Evolutionary conservation across 2,329 filamentous ascomycete genomes (phyloP).

Genomic region (Pleomassaria siparia): DNA sequence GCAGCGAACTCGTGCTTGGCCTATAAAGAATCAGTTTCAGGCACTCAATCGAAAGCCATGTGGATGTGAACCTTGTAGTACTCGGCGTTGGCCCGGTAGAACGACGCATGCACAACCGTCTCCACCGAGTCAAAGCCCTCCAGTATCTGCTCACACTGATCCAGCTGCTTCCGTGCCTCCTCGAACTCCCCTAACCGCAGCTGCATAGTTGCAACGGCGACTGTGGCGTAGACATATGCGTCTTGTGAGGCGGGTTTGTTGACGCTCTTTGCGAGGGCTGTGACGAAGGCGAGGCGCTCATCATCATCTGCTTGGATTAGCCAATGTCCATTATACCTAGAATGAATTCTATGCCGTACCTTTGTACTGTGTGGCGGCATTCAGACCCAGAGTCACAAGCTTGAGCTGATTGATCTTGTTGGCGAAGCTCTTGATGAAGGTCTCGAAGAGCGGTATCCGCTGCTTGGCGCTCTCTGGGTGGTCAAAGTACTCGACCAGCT

Average conservation of each 20-base stretch:
- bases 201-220: slow-evolving; percentile 86
- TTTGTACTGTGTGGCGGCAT: slow-evolving; percentile 81
- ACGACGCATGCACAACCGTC: slow-evolving; percentile 90
- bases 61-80: slow-evolving; percentile 71
- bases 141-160: slow-evolving; percentile 82
- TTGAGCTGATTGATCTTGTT: slow-evolving; percentile 99
- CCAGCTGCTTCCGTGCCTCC: slow-evolving; percentile 83
- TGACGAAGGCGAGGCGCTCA: slow-evolving; percentile 83
- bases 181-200: slow-evolving; percentile 76
- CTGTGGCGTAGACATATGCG: slow-evolving; percentile 90
- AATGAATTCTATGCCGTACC: slow-evolving; percentile 58
- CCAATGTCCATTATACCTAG: not conserved
- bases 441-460: slow-evolving; percentile 87
- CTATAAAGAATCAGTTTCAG: slow-evolving; percentile 36
- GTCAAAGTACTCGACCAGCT: slow-evolving; percentile 85
- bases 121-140: slow-evolving; percentile 95
- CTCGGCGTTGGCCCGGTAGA: slow-evolving; percentile 92
- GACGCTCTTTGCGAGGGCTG: slow-evolving; percentile 81
- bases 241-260: slow-evolving; percentile 92
- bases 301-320: slow-evolving; percentile 67
- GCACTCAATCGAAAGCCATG: not conserved
- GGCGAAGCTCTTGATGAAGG: slow-evolving; percentile 92
- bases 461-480: slow-evolving; percentile 77
- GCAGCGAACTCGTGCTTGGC: slow-evolving; percentile 88
- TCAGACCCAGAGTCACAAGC: slow-evolving; percentile 86